Base-by-base conservation (phyloP, 169 alveolate genomes). In the Sarcocystis neurona region DNA sequence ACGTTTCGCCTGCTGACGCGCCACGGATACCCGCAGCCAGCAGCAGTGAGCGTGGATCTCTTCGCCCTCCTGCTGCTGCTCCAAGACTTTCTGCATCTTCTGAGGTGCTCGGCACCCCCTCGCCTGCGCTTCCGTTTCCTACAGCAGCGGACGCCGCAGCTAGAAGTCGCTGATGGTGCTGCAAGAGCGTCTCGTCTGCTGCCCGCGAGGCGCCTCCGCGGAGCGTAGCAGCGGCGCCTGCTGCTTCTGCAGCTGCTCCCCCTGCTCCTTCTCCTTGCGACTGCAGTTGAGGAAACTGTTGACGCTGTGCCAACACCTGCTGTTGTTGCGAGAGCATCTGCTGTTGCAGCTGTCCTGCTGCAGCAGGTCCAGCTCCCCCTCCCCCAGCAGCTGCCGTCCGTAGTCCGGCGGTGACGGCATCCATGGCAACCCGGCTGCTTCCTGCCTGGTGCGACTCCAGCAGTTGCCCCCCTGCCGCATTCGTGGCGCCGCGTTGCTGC, bases 191-290 rank as follows among this genome's bases (percentile, higher is more conserved):
- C n/a, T n/a, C n/a, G n/a, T n/a, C n/a, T n/a, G n/a, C n/a, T n/a
- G n/a, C n/a, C n/a, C n/a, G n/a, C n/a, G n/a, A n/a, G n/a, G n/a
- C n/a, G n/a, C n/a, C n/a, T n/a, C n/a, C n/a, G n/a, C n/a, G n/a
- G n/a, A n/a, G n/a, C n/a, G n/a, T n/a, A n/a, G 39, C 84, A 6
- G 34, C 63, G 32, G 84, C 66, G 32, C 41, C 84, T 56, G 46
- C 39, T 56, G 84, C 39, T 37, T 75, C 84, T 41, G 63, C 84
- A 56, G n/a, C 85, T 23, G 30, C 23, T 39, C 20, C 77, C 78
- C 87, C 79, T 74, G 79, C 90, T 30, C 44, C 74, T 44, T 30
- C 72, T 44, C 85, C 86, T 78, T 82, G 60, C 44, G n/a, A 84
- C 74, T 50, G 56, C 79, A 5, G 88, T 34, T 27, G 72, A 48